These are phyloP conservation scores for Neoboletus subvelutipes DNA, from an alignment of 768 basidiomycete species.

Conservation along the genomic window DNA sequence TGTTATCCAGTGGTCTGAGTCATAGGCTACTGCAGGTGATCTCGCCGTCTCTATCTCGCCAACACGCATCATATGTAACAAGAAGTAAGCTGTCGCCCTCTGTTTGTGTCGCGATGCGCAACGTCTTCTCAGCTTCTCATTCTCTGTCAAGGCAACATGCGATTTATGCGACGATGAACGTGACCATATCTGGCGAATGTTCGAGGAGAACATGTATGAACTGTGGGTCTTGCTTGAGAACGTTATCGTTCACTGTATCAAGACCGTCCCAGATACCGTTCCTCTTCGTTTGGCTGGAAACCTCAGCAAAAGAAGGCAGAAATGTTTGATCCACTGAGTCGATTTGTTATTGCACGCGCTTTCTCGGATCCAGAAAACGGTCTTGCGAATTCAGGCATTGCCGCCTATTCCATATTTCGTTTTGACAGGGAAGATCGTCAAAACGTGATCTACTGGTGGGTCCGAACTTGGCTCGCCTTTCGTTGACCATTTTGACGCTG, in stretches of 20 bases:
- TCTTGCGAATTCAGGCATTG: conserved; percentile 23
- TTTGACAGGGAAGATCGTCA: conserved; percentile 68
- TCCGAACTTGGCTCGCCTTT: background rate
- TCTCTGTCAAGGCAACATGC: conserved; percentile 26
- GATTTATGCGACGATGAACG: conserved; percentile 39
- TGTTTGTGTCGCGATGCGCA: background rate
- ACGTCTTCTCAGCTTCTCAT: conserved; percentile 18
- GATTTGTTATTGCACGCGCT: conserved; percentile 52
- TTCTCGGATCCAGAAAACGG: conserved; percentile 12
- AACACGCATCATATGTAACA: conserved; percentile 6
- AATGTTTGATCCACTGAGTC: conserved; percentile 56
- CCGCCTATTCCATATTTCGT: conserved; percentile 60
- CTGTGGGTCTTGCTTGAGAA: conserved; percentile 30
- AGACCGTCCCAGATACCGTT: conserved; percentile 44
- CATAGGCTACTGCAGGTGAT: conserved; percentile 23
- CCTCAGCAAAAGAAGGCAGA: conserved; percentile 55
- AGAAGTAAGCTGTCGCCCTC: conserved; percentile 13
- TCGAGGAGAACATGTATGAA: conserved; percentile 59
- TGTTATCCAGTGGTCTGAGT: background rate
- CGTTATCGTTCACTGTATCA: background rate
- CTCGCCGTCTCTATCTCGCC: conserved; percentile 19
- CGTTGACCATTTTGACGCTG: background rate
- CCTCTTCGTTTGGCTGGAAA: conserved; percentile 68
- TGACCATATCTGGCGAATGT: conserved; percentile 47
- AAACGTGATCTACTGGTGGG: conserved; percentile 70